phyloP scores from a whole-genome alignment of 2,329 filamentous ascomycete genomes.

The Calonectria pseudoreteaudii region DNA sequence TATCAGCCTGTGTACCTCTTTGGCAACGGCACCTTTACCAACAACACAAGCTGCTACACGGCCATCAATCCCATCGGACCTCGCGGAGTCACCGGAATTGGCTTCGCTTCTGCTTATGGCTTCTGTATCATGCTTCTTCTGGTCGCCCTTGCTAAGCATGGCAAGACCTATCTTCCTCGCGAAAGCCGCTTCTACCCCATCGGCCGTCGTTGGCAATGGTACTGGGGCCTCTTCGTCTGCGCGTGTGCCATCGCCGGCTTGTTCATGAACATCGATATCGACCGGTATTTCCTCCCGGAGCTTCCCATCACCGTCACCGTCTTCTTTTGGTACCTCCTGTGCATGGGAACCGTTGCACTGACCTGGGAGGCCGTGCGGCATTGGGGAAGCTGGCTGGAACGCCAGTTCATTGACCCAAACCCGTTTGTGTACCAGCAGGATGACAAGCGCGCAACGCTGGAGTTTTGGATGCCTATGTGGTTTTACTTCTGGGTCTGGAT shows the following conservation, averaged over 20 bases:
- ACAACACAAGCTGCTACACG: slow-evolving; percentile 77
- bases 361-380: slow-evolving; percentile 83
- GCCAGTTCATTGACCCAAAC: slow-evolving; percentile 78
- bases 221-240: slow-evolving; percentile 75
- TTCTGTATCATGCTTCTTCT: slow-evolving; percentile 72
- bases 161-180: slow-evolving; percentile 68
- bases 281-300: slow-evolving; percentile 78
- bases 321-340: slow-evolving; percentile 80
- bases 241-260: slow-evolving; percentile 75
- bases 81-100: slow-evolving; percentile 72
- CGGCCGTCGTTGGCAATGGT: slow-evolving; percentile 84
- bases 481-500: slow-evolving; percentile 80
- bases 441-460: slow-evolving; percentile 71
- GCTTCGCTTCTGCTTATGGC: slow-evolving; percentile 70
- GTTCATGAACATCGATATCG: slow-evolving; percentile 79
- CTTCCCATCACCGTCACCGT: slow-evolving; percentile 76
- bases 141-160: slow-evolving; percentile 74
- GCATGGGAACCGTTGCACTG: slow-evolving; percentile 72
- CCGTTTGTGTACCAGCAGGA: slow-evolving; percentile 71
- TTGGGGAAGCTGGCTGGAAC: slow-evolving; percentile 84
- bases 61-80: slow-evolving; percentile 70
- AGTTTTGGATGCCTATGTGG: slow-evolving; percentile 76
- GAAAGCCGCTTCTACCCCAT: slow-evolving; percentile 77
- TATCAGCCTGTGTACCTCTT: slow-evolving; percentile 71
- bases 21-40: slow-evolving; percentile 77